Percentiles rank a stretch among this genome's conserved stretches.
Conservation (phyloP, 1,284 basidiomycete genomes). For the Ustilago hordei region DNA sequence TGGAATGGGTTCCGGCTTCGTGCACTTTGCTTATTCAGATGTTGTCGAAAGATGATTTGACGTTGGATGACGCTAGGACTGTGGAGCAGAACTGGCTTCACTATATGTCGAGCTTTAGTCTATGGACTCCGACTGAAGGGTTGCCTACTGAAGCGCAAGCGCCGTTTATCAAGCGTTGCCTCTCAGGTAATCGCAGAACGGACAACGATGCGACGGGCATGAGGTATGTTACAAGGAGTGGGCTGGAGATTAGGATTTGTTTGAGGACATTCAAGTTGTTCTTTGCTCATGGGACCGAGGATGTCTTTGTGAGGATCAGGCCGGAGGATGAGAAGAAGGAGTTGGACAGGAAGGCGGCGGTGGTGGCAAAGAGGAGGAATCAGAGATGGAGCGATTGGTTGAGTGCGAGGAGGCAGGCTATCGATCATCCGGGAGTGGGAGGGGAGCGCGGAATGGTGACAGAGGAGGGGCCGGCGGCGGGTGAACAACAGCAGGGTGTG, state of each 20-base stretch:
- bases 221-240: constrained; percentile 72
- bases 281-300: constrained; percentile 70
- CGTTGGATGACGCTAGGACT: constrained; percentile 85
- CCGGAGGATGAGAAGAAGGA: constrained; percentile 33
- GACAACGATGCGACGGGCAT: constrained; percentile 46
- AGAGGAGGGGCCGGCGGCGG: constrained; percentile 5
- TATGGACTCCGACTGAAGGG: constrained; percentile 68
- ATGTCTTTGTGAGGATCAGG: constrained; percentile 67
- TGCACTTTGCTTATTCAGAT: constrained; percentile 85
- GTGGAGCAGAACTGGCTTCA: constrained; percentile 85
- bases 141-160: constrained; percentile 59
- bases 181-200: constrained; percentile 36
- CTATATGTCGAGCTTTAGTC: constrained; percentile 86
- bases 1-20: constrained; percentile 82
- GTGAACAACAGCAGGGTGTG: constrained; percentile 3
- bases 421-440: constrained; percentile 38
- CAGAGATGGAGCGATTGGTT: constrained; percentile 60
- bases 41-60: constrained; percentile 88
- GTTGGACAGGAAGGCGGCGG: constrained; percentile 34
- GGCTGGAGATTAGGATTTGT: constrained; percentile 73
- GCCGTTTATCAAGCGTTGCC: constrained; percentile 62
- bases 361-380: constrained; percentile 28
- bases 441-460: constrained; percentile 1
- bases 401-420: constrained; percentile 47
- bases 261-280: constrained; percentile 71